Evolutionary conservation across 108 stramenopile genomes (phyloP).

Genomic region (Parietichytrium sp.): DNA sequence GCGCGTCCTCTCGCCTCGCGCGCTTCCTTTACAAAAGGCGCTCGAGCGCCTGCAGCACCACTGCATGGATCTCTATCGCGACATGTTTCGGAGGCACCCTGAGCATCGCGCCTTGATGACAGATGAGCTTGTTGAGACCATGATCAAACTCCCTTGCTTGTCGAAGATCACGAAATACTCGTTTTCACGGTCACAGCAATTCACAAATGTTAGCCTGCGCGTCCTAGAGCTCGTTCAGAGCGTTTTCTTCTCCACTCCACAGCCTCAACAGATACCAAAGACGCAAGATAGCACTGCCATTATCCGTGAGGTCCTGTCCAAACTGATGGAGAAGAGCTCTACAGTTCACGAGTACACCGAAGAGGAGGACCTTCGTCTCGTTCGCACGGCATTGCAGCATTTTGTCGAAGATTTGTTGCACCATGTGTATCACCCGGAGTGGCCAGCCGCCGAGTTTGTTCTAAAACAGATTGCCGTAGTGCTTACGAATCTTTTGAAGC

Average conservation of each 20-base stretch:
- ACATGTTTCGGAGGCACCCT: neutral
- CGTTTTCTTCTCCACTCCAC: too few species aligned
- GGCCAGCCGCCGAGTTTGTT: slow-evolving; percentile 19
- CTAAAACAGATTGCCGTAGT: neutral
- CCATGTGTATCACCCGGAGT: neutral
- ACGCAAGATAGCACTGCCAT: too few species aligned
- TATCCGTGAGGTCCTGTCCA: slow-evolving; percentile 1
- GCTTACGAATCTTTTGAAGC: neutral
- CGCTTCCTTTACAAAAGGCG: too few species aligned
- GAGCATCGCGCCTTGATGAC: neutral
- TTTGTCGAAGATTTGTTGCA: slow-evolving; percentile 8
- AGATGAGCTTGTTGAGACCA: slow-evolving; percentile 15
- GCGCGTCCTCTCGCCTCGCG: too few species aligned
- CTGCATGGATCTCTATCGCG: neutral
- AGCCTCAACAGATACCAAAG: too few species aligned
- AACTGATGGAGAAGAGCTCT: neutral
- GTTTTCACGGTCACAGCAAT: too few species aligned
- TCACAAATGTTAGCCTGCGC: too few species aligned
- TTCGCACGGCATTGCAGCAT: neutral
- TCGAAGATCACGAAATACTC: too few species aligned
- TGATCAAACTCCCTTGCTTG: neutral
- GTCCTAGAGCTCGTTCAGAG: neutral
- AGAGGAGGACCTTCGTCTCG: slow-evolving; percentile 6
- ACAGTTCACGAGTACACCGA: neutral
- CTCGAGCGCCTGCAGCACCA: neutral